Evolutionary conservation across 2,329 filamentous ascomycete genomes (phyloP), one percentile per base, ranked within the genome.

Genomic region (Emydomyces testavorans): DNA sequence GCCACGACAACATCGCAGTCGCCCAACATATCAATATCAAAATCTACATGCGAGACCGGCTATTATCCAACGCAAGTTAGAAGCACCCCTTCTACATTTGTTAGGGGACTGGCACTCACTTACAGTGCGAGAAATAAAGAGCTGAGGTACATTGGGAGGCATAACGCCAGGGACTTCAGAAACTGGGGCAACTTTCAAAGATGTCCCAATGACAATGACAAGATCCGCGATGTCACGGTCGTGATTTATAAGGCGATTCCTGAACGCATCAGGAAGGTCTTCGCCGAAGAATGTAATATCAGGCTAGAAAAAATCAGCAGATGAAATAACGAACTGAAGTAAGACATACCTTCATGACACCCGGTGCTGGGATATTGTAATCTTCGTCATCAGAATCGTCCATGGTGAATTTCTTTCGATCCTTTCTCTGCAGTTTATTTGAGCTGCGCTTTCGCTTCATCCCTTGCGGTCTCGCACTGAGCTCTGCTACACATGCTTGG

Each of bases 221-320:
- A 98, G 75, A 62, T 98, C 92, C 1, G 85, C 85, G 49, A 77
- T 73, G 54, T 86, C 78, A 50, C 80, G 79, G 65, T 98, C 92
- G 57, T 86, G 77, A 51, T 85, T 75, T n/a, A 85, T 79, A 11
- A 96, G 76, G 6, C 89, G 82, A 42, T 78, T 73, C 49, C 83
- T 84, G 66, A 98, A 98, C 56, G 79, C 77, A 57, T 85, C 80
- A 0, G 90, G 89, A 1, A 98, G 80, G 43, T 81, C 76, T 68
- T 98, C 92, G 56, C 90, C 90, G 60, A 96, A 96, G 71, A 98
- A 96, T 39, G 87, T 96, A 61, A 98, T 96, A 68, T 96, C 90
- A 6, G 92, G 92, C 74, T 77, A 1, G 58, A 58, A 18, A 60
- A n/a, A 24, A 32, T 53, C 28, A 52, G 45, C 34, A 35, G 26